phyloP scores from a whole-genome alignment of 176 grass and related monocot species.

The bread wheat (Triticum aestivum) region DNA sequence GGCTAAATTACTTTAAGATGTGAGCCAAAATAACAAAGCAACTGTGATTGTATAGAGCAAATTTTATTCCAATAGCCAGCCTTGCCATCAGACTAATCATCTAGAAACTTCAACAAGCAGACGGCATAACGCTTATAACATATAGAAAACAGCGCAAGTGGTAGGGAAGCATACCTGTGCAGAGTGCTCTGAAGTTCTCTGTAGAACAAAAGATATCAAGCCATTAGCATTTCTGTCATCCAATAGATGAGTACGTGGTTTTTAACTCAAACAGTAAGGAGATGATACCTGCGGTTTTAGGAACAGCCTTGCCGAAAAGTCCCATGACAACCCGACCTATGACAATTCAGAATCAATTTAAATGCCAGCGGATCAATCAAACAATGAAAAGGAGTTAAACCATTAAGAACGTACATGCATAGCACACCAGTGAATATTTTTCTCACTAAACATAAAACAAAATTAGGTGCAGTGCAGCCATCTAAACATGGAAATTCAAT shows the following conservation, averaged over 20 bases:
- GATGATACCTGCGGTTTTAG: conserved; percentile 88
- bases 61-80: neutral
- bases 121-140: neutral
- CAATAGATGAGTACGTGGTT: neutral
- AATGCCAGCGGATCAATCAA: neutral
- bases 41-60: neutral
- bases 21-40: neutral
- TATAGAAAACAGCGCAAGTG: neutral
- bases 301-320: conserved; percentile 91
- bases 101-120: neutral
- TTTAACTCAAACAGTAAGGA: neutral
- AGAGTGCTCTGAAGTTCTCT: conserved; percentile 97
- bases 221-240: neutral
- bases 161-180: conserved; percentile 64
- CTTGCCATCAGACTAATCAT: conserved; percentile 12
- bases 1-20: neutral
- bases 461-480: neutral
- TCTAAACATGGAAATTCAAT: neutral
- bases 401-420: neutral
- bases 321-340: conserved; percentile 96
- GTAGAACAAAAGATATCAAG: conserved; percentile 6
- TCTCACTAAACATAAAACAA: neutral
- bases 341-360: conserved; percentile 24
- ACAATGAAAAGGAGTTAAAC: neutral
- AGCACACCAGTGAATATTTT: neutral